Percentiles rank a stretch among this genome's conserved stretches.
phyloP scores from a whole-genome alignment of 1,284 basidiomycete species.

The Ceratobasidium sp. region DNA sequence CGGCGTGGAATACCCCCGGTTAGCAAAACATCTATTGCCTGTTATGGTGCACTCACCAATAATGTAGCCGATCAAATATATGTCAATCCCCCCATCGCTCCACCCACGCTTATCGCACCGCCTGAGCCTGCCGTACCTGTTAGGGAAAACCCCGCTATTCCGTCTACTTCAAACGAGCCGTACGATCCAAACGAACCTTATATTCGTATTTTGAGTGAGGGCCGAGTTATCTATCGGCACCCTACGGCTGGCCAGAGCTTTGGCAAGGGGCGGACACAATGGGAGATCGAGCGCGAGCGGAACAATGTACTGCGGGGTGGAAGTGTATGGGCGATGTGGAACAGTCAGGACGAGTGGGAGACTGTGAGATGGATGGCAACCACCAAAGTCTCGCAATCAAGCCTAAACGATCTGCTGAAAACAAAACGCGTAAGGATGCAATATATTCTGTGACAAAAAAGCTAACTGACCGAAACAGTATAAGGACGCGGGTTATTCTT shows the following conservation, averaged over 20 bases:
- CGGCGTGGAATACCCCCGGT: too few species aligned
- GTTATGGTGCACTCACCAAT: too few species aligned
- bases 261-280: neutral
- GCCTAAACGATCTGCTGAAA: conserved; percentile 7
- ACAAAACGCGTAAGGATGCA: conserved; percentile 1
- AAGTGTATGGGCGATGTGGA: conserved; percentile 3
- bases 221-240: conserved; percentile 20
- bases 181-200: neutral
- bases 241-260: conserved; percentile 1
- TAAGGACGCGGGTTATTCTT: neutral
- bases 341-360: neutral
- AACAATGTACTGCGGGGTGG: neutral
- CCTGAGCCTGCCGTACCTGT: too few species aligned
- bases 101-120: too few species aligned
- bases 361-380: conserved; percentile 19
- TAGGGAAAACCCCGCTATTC: too few species aligned
- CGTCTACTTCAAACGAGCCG: too few species aligned
- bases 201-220: conserved; percentile 1
- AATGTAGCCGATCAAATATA: too few species aligned
- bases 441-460: neutral
- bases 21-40: too few species aligned
- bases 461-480: neutral
- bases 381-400: neutral
- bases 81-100: too few species aligned
- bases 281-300: neutral